Conservation (phyloP, 164 flowering plant species). For the Nymphaea thermarum region DNA sequence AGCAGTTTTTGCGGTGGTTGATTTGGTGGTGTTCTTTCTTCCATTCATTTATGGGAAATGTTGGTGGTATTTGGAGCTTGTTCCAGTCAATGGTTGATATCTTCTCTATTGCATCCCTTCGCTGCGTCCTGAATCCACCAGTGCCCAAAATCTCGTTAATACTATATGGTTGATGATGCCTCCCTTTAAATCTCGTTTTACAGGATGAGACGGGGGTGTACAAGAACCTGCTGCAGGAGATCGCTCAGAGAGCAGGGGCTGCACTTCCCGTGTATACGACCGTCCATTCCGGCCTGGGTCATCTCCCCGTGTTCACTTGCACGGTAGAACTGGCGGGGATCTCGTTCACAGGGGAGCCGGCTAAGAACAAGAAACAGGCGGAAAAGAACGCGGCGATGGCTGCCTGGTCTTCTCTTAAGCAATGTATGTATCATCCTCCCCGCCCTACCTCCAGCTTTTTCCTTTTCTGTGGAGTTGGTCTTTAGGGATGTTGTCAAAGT, state of each 20-base stretch:
- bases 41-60: too few relatives aligned
- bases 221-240: slow-evolving; percentile 93
- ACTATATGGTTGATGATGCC: background rate
- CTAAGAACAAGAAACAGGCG: slow-evolving; percentile 96
- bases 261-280: slow-evolving; percentile 81
- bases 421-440: slow-evolving; percentile 35
- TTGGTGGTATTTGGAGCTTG: too few relatives aligned
- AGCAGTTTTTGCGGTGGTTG: too few relatives aligned
- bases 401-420: slow-evolving; percentile 90
- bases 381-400: slow-evolving; percentile 98
- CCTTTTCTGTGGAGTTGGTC: too few relatives aligned
- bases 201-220: slow-evolving; percentile 99
- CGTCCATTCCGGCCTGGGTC: slow-evolving; percentile 80
- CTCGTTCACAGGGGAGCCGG: slow-evolving; percentile 83
- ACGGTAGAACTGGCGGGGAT: slow-evolving; percentile 85
- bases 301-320: slow-evolving; percentile 85
- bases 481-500: too few relatives aligned
- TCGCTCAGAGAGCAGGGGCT: slow-evolving; percentile 95
- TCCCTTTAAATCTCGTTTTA: slow-evolving; percentile 5
- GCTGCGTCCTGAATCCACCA: background rate
- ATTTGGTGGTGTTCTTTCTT: too few relatives aligned
- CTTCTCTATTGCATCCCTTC: background rate
- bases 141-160: background rate
- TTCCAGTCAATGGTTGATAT: background rate
- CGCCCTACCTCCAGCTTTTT: background rate